A percentile compares a stretch with the other conserved stretches of the same genome.
phyloP scores from a whole-genome alignment of 1,284 basidiomycete genomes.

The Cutaneotrichosporon sp. region DNA sequence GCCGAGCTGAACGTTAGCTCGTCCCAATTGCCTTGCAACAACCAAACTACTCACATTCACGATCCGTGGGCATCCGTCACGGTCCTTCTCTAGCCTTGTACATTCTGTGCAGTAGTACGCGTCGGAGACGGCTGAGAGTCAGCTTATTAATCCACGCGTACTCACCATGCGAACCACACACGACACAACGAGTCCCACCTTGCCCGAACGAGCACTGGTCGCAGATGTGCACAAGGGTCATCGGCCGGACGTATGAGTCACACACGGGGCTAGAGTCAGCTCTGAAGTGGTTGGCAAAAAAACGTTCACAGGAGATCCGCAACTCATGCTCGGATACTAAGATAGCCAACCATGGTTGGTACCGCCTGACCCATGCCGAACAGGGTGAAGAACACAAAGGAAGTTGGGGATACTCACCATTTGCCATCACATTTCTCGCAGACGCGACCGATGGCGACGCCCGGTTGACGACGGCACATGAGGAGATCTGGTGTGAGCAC shows the following conservation, averaged over 20 bases:
- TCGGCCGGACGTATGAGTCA: slow-evolving; percentile 97
- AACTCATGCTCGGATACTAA: too few species aligned
- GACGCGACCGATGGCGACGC: slow-evolving; percentile 91
- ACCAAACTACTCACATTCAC: slow-evolving; percentile 63
- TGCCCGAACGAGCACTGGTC: slow-evolving; percentile 99
- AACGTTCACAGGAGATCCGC: slow-evolving; percentile 32
- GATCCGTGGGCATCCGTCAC: slow-evolving; percentile 98
- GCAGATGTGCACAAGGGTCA: slow-evolving; percentile 95
- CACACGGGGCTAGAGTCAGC: slow-evolving; percentile 76
- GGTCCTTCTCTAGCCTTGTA: slow-evolving; percentile 90
- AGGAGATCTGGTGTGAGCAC: slow-evolving; percentile 65
- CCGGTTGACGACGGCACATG: slow-evolving; percentile 93
- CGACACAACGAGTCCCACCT: slow-evolving; percentile 93
- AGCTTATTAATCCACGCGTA: slow-evolving; percentile 12
- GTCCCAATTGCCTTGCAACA: too few species aligned
- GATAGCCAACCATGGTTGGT: too few species aligned
- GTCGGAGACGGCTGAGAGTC: slow-evolving; percentile 90
- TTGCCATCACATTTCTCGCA: slow-evolving; percentile 99
- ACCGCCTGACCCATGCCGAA: too few species aligned
- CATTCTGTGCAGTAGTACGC: slow-evolving; percentile 98
- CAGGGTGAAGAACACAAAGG: neutral
- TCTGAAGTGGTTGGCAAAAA: too few species aligned
- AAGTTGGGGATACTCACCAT: slow-evolving; percentile 61
- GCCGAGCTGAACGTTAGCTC: slow-evolving; percentile 32
- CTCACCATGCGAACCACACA: slow-evolving; percentile 87